Percentiles rank a stretch among this genome's conserved stretches.
Conservation (phyloP, 148 eudicot genomes). For the Pouteria glomerata region DNA sequence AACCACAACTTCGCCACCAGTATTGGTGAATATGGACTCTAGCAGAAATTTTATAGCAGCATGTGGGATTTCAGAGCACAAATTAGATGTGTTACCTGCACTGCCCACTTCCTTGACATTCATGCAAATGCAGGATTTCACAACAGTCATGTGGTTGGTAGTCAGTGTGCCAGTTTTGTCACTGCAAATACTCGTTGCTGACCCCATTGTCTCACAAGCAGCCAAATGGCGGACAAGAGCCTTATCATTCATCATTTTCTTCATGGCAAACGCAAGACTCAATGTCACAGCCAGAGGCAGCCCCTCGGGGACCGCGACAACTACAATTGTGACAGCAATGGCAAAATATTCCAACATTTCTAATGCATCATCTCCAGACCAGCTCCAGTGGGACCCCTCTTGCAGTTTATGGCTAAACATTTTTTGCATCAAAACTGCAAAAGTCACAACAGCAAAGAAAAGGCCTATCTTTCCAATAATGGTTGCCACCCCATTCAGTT, state of each 20-base stretch:
- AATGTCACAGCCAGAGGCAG: constrained; percentile 14
- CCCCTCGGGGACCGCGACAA: constrained; percentile 14
- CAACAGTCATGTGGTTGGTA: constrained; percentile 13
- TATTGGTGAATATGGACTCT: constrained; percentile 8
- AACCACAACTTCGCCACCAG: constrained; percentile 11
- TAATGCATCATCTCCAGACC: constrained; percentile 11
- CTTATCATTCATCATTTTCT: constrained; percentile 14
- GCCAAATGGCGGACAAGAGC: constrained; percentile 12
- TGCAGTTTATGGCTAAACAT: constrained; percentile 5
- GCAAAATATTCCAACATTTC: constrained; percentile 14
- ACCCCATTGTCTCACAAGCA: constrained; percentile 15
- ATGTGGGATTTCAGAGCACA: constrained; percentile 11
- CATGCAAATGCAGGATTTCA: constrained; percentile 13
- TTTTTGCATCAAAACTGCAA: constrained; percentile 9
- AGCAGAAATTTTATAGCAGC: constrained; percentile 1
- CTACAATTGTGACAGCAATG: constrained; percentile 13
- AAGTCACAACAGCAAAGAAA: constrained; percentile 14
- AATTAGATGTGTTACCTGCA: constrained; percentile 1
- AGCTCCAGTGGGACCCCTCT: constrained; percentile 13
- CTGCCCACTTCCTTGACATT: constrained; percentile 12
- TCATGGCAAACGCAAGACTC: constrained; percentile 16
- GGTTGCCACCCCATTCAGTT: constrained; percentile 24
- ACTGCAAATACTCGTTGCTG: constrained; percentile 11
- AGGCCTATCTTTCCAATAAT: constrained; percentile 18
- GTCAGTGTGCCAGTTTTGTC: constrained; percentile 14